phyloP scores from a whole-genome alignment of 2,329 filamentous ascomycete genomes.

The Stromatinia cepivora region DNA sequence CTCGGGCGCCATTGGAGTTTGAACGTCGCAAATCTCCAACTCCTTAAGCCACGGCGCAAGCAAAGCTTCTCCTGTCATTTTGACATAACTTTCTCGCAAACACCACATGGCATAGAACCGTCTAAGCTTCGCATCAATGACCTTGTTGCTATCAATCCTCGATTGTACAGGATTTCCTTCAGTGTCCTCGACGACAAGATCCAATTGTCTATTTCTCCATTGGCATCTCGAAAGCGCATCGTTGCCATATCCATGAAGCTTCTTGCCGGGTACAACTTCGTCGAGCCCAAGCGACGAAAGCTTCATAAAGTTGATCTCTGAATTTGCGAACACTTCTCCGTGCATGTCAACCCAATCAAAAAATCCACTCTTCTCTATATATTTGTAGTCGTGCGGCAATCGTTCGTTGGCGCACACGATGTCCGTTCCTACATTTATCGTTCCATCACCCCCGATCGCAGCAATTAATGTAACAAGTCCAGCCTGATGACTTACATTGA shows the following conservation, averaged over 20 bases:
- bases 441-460: constrained; percentile 31
- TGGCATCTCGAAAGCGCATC: constrained; percentile 36
- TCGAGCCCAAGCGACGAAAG: constrained; percentile 30
- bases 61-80: constrained; percentile 77
- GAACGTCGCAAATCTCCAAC: constrained; percentile 66
- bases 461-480: constrained; percentile 71
- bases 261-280: constrained; percentile 16
- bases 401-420: constrained; percentile 75
- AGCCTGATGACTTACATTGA: constrained; percentile 79
- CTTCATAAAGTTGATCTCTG: constrained; percentile 64
- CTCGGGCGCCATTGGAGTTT: constrained; percentile 28
- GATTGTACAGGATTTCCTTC: constrained; percentile 28
- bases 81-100: constrained; percentile 78
- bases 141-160: constrained; percentile 36
- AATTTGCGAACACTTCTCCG: constrained; percentile 64
- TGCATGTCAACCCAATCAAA: constrained; percentile 69
- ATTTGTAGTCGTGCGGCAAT: constrained; percentile 58
- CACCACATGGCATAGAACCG: constrained; percentile 79
- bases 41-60: constrained; percentile 71
- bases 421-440: constrained; percentile 65
- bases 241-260: constrained; percentile 26
- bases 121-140: constrained; percentile 63
- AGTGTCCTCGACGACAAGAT: constrained; percentile 23
- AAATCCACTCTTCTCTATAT: constrained; percentile 62
- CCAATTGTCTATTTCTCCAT: constrained; percentile 30